phyloP scores from a whole-genome alignment of 805 yeast species.

The Torulaspora maleeae region DNA sequence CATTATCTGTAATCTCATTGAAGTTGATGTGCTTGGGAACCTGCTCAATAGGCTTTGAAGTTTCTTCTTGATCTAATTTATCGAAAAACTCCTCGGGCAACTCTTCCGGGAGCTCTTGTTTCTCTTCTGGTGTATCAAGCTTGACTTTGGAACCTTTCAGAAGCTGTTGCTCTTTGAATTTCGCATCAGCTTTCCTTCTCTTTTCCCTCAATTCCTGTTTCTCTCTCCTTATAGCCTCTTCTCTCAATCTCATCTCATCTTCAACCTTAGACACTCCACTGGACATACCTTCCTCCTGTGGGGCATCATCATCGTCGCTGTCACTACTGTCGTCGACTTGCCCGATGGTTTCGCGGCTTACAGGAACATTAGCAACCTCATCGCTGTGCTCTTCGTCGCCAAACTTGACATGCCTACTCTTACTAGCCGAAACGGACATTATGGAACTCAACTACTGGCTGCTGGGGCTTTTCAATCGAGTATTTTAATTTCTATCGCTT shows the following conservation, averaged over 20 bases:
- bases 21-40: conserved; percentile 37
- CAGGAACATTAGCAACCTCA: conserved; percentile 2
- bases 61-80: conserved; percentile 22
- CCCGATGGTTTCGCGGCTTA: conserved; percentile 10
- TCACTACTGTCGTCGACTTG: conserved; percentile 24
- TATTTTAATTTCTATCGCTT: neutral
- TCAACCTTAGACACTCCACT: conserved; percentile 27
- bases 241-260: conserved; percentile 26
- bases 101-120: conserved; percentile 34
- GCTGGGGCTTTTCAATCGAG: neutral
- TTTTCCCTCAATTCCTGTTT: conserved; percentile 31
- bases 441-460: neutral
- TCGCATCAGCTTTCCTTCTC: conserved; percentile 32
- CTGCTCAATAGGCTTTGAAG: conserved; percentile 15
- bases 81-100: conserved; percentile 41
- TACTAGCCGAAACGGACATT: conserved; percentile 7
- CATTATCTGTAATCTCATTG: conserved; percentile 20
- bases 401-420: conserved; percentile 24
- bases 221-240: conserved; percentile 25
- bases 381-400: conserved; percentile 17
- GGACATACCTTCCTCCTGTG: conserved; percentile 44
- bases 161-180: conserved; percentile 34
- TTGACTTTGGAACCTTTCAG: conserved; percentile 21
- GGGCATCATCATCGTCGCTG: conserved; percentile 42
- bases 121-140: conserved; percentile 8